Evolutionary conservation across 306 rosid species (phyloP), one percentile per base, ranked within the genome.

Genomic region (Echinosophora koreensis): DNA sequence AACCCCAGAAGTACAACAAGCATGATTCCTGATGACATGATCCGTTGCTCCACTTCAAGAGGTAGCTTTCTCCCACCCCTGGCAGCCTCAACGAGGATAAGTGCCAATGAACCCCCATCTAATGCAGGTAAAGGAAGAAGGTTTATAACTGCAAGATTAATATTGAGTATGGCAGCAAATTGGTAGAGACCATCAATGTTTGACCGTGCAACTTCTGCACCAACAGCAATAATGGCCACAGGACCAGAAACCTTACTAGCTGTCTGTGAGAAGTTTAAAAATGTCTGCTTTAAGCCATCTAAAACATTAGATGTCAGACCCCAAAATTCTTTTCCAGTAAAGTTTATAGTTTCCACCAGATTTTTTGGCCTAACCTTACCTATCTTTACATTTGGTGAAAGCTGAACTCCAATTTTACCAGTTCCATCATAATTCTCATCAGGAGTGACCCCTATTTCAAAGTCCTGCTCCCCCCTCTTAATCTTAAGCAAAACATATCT

Each of bases 61-160:
- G 99, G 98, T 27, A 92, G 88, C 84, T 95, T 92, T 76, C 96
- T 87, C 69, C 99, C 99, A 5, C 99, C 99, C 80, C 98, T 88
- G 28, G 86, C 98, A n/a, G 93, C 98, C 82, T 93, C 97, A 65
- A 93, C 59, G 47, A 90, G 92, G 68, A 93, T 84, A 78, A 93
- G 83, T 32, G 98, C 97, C 90, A 93, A 83, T 11, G 97, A 57
- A 37, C 98, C 97, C 32, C 98, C 98, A 64, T 93, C 98, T 61
- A 93, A 85, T 59, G 98, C 98, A 27, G 97, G 98, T 60, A 93
- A 78, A 4, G 98, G 98, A 41, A 93, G 97, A 65, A 93, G 98
- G 84, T 93, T 93, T 71, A 93, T 90, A 60, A 93, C 86, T 2
- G 97, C 98, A 60, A 93, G 97, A 64, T 93, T 93, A 30, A 93